A percentile compares a stretch with the other conserved stretches of the same genome.
These are phyloP conservation scores for Pleurotus eryngii DNA, from an alignment of 768 basidiomycete species.

Conservation along the genomic window DNA sequence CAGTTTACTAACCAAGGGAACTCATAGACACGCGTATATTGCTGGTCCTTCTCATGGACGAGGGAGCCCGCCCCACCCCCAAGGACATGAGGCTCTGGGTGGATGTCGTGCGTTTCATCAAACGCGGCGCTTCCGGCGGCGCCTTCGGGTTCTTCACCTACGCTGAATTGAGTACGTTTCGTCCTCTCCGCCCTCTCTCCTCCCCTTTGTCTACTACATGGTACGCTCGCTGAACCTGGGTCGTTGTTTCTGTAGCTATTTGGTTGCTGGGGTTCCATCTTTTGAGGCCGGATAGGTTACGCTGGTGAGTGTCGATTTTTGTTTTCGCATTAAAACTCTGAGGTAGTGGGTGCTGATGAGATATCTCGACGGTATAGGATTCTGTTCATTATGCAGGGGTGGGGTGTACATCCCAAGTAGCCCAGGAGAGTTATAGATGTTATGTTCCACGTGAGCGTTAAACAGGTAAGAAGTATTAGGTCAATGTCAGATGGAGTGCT, in stretches of 20 bases:
- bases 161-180: conserved; percentile 46
- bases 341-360: too few species aligned
- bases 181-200: background rate
- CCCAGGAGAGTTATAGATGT: too few species aligned
- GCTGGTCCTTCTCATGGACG: conserved; percentile 44
- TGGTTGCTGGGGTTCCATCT: conserved; percentile 46
- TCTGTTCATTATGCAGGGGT: conserved; percentile 47
- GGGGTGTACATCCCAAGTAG: conserved; percentile 33
- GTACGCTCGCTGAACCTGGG: background rate
- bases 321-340: background rate
- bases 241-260: conserved; percentile 22
- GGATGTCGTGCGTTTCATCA: conserved; percentile 47
- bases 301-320: conserved; percentile 29
- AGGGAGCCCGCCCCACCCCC: conserved; percentile 37
- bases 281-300: conserved; percentile 39
- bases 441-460: too few species aligned
- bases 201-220: too few species aligned
- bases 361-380: conserved; percentile 23
- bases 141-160: conserved; percentile 56
- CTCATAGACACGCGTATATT: conserved; percentile 46
- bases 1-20: background rate
- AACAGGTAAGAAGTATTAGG: too few species aligned
- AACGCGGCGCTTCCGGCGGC: conserved; percentile 43
- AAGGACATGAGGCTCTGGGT: conserved; percentile 59
- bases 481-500: too few species aligned